phyloP scores from a whole-genome alignment of 208 protist species.

The Leishmania aethiopica region DNA sequence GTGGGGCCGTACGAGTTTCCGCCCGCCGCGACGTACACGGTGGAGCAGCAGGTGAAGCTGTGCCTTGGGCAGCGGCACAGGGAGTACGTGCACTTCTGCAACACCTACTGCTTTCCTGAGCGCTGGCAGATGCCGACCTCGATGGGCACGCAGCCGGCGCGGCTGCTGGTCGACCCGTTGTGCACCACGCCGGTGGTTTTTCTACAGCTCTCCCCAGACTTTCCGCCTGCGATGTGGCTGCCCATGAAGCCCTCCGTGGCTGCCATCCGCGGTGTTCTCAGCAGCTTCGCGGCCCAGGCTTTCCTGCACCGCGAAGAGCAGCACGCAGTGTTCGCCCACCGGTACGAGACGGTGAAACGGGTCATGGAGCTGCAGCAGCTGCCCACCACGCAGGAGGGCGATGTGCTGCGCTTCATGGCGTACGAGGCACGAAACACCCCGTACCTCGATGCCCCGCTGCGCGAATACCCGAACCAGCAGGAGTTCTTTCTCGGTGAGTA shows the following conservation, averaged over 20 bases:
- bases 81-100: constrained; percentile 92
- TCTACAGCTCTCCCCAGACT: constrained; percentile 82
- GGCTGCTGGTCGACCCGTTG: constrained; percentile 74
- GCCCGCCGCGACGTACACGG: constrained; percentile 63
- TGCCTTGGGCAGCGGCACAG: constrained; percentile 62
- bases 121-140: constrained; percentile 85
- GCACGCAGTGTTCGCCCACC: constrained; percentile 62
- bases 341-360: constrained; percentile 56
- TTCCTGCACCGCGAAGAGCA: constrained; percentile 80
- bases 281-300: constrained; percentile 80
- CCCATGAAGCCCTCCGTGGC: constrained; percentile 78
- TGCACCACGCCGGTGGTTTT: constrained; percentile 66
- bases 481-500: constrained; percentile 90
- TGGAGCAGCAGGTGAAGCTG: constrained; percentile 58
- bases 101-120: constrained; percentile 88
- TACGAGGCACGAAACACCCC: constrained; percentile 81
- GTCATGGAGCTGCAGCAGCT: constrained; percentile 77
- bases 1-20: constrained; percentile 76
- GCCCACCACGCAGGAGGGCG: constrained; percentile 43
- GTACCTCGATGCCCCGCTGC: constrained; percentile 73
- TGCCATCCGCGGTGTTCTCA: constrained; percentile 81
- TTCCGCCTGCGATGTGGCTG: constrained; percentile 92
- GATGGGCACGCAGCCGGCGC: constrained; percentile 73
- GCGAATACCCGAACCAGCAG: constrained; percentile 83
- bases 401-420: constrained; percentile 81